A percentile compares a stretch with the other conserved stretches of the same genome.
phyloP scores from a whole-genome alignment of 495 filamentous ascomycete species.

The Penicillium salamii region DNA sequence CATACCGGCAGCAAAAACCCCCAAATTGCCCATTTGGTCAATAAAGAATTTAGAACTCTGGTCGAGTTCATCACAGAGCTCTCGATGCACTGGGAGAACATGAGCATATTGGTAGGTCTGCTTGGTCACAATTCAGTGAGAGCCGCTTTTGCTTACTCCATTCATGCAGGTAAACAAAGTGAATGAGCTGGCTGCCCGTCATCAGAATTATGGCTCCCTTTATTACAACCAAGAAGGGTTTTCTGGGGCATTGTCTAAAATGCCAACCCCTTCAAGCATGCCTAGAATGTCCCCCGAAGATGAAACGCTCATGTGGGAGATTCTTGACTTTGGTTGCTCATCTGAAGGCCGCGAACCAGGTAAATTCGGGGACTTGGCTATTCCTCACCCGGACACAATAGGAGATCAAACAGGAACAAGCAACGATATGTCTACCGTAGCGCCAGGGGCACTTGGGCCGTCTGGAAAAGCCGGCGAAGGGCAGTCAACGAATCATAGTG shows the following conservation, averaged over 20 bases:
- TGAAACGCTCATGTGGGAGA: conserved; percentile 30
- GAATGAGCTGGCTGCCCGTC: conserved; percentile 22
- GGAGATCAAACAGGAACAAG: background rate
- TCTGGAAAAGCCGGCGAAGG: background rate
- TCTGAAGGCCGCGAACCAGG: background rate
- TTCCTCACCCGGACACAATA: background rate
- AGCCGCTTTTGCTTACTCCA: background rate
- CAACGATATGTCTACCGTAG: background rate
- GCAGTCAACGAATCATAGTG: background rate
- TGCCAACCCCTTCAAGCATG: conserved; percentile 27
- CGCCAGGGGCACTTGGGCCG: background rate
- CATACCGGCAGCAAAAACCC: conserved; percentile 27
- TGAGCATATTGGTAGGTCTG: conserved; percentile 20
- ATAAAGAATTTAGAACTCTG: conserved; percentile 24
- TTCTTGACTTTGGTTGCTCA: conserved; percentile 25
- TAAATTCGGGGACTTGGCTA: background rate
- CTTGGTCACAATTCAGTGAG: background rate
- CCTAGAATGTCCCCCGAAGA: conserved; percentile 26
- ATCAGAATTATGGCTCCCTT: conserved; percentile 25
- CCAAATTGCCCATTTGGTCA: conserved; percentile 22
- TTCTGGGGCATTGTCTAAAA: conserved; percentile 22
- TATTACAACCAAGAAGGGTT: conserved; percentile 31
- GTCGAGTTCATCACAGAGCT: conserved; percentile 23
- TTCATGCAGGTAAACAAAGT: conserved; percentile 14
- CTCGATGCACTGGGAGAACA: conserved; percentile 22